Conservation (phyloP, 805 yeast genomes). For the Saccharomycopsis guyanensis region DNA sequence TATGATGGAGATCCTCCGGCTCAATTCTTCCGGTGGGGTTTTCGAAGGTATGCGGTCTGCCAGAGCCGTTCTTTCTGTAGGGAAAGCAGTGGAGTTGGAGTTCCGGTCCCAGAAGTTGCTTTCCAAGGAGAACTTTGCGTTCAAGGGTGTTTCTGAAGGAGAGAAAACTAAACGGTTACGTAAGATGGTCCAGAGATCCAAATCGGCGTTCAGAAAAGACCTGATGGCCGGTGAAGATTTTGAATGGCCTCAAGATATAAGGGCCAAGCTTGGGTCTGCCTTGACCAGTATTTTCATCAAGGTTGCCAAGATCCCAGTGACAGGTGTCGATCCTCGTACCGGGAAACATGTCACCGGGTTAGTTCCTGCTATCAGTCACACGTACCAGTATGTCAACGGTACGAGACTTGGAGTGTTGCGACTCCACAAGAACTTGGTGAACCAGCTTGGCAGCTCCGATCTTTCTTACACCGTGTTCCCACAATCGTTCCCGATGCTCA, state of each 20-base stretch:
- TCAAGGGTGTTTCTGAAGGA: constrained; percentile 44
- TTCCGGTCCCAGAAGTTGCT: constrained; percentile 63
- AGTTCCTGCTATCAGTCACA: constrained; percentile 88
- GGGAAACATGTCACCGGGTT: constrained; percentile 56
- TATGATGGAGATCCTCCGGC: constrained; percentile 69
- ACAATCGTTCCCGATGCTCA: constrained; percentile 86
- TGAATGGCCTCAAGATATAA: constrained; percentile 48
- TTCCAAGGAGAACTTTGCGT: constrained; percentile 46
- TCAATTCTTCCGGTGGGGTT: constrained; percentile 68
- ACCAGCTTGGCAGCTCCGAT: constrained; percentile 59
- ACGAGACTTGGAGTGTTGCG: constrained; percentile 74
- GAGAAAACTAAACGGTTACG: constrained; percentile 38
- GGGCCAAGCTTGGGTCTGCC: constrained; percentile 76
- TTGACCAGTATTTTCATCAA: constrained; percentile 67
- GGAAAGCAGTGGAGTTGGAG: constrained; percentile 79
- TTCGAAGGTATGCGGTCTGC: constrained; percentile 80
- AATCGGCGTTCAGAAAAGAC: constrained; percentile 31
- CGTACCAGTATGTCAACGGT: constrained; percentile 76
- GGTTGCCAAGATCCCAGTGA: constrained; percentile 74
- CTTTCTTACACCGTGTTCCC: constrained; percentile 67
- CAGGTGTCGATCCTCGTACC: constrained; percentile 75
- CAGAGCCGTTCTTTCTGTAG: constrained; percentile 71
- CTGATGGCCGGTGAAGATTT: constrained; percentile 30
- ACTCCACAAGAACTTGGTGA: constrained; percentile 61
- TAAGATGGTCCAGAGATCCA: constrained; percentile 33